Percentiles rank a stretch among this genome's conserved stretches.
phyloP scores from a whole-genome alignment of 208 protist species.

The Leishmania guyanensis region DNA sequence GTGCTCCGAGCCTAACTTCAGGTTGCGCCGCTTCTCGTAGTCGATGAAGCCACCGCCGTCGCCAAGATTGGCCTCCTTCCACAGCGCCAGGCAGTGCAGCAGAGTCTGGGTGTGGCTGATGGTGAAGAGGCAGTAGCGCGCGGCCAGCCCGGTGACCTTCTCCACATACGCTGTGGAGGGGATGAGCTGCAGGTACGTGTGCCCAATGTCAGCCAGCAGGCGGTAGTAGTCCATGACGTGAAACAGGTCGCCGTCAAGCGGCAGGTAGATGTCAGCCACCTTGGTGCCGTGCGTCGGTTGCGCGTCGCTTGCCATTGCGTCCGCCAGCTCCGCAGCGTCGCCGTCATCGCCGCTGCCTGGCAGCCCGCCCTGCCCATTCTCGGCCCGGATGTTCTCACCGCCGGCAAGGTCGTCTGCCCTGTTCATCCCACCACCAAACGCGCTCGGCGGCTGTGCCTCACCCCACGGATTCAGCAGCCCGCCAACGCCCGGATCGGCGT shows the following conservation, averaged over 20 bases:
- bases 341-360: neutral
- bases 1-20: neutral
- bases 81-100: slow-evolving; percentile 26
- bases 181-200: slow-evolving; percentile 17
- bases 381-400: neutral
- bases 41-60: slow-evolving; percentile 10
- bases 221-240: slow-evolving; percentile 25
- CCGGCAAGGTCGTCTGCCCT: neutral
- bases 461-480: no score
- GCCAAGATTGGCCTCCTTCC: slow-evolving; percentile 10
- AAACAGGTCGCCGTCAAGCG: slow-evolving; percentile 19
- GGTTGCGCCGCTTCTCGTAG: neutral
- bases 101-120: slow-evolving; percentile 26
- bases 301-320: neutral
- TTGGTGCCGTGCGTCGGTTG: neutral
- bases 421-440: neutral
- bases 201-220: slow-evolving; percentile 20
- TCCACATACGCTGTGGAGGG: neutral
- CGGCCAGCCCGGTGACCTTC: slow-evolving; percentile 19
- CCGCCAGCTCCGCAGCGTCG: neutral
- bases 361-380: neutral
- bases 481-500: no score
- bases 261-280: slow-evolving; percentile 15
- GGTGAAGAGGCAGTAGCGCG: slow-evolving; percentile 26
- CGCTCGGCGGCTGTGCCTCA: neutral